phyloP scores from a whole-genome alignment of 495 filamentous ascomycete species.

The Tuber aestivum region DNA sequence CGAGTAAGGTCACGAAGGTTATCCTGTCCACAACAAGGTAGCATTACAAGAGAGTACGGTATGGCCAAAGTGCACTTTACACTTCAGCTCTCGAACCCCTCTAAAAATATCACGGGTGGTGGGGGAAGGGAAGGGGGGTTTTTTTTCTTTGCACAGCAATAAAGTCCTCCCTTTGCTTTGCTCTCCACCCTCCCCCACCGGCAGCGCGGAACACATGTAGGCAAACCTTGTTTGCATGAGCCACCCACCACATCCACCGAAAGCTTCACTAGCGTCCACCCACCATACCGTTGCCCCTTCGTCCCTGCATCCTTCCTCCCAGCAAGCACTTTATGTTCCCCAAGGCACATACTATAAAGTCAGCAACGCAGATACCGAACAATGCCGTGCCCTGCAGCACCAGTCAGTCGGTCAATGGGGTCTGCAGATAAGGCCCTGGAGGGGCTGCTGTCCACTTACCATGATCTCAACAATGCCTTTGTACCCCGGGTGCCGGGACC shows the following conservation, averaged over 20 bases:
- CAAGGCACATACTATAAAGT: neutral
- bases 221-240: conserved; percentile 5
- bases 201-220: neutral
- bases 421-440: conserved; percentile 34
- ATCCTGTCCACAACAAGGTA: neutral
- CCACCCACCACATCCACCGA: neutral
- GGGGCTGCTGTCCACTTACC: conserved; percentile 58
- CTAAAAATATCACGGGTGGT: neutral
- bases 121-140: too few relatives aligned
- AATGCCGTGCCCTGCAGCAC: conserved; percentile 10
- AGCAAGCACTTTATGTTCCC: neutral
- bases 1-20: neutral
- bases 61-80: neutral
- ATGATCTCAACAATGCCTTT: conserved; percentile 57
- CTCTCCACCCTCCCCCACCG: neutral
- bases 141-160: too few relatives aligned
- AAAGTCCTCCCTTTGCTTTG: neutral
- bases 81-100: neutral
- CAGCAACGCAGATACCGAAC: neutral
- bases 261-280: neutral
- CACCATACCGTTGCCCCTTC: neutral
- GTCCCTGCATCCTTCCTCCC: neutral
- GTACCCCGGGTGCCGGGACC: conserved; percentile 56
- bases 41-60: neutral
- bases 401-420: conserved; percentile 13